A percentile compares a stretch with the other conserved stretches of the same genome.
Evolutionary conservation across 352 stramenopile species (phyloP).

Genomic region (Phytophthora pinifolia): DNA sequence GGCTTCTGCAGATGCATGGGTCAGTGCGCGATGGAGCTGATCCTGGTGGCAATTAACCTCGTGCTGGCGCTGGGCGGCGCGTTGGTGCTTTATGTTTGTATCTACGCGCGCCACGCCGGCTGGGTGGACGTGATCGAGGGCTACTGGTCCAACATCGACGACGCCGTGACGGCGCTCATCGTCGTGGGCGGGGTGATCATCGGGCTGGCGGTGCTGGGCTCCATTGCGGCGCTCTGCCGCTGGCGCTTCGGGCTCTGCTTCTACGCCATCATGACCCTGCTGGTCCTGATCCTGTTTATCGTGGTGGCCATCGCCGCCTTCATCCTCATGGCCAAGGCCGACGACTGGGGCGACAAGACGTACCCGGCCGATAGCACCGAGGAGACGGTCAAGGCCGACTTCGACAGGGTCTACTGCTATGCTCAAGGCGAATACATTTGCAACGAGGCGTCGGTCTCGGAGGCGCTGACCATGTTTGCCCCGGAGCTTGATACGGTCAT

Average conservation of each 20-base stretch:
- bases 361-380: slow-evolving; percentile 60
- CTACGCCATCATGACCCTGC: slow-evolving; percentile 53
- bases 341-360: slow-evolving; percentile 42
- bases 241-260: slow-evolving; percentile 57
- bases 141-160: slow-evolving; percentile 50
- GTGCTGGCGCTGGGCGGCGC: slow-evolving; percentile 53
- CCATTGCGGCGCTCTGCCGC: slow-evolving; percentile 51
- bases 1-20: slow-evolving; percentile 18
- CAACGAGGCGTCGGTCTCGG: slow-evolving; percentile 45
- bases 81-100: slow-evolving; percentile 51
- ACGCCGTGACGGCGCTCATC: slow-evolving; percentile 49
- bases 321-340: slow-evolving; percentile 38
- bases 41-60: slow-evolving; percentile 63
- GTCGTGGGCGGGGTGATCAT: slow-evolving; percentile 56
- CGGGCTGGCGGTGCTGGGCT: slow-evolving; percentile 53
- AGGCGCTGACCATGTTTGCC: slow-evolving; percentile 52
- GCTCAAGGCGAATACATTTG: slow-evolving; percentile 72
- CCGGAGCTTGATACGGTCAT: slow-evolving; percentile 32
- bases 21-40: slow-evolving; percentile 30
- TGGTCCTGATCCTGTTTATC: slow-evolving; percentile 55
- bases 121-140: slow-evolving; percentile 58
- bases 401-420: slow-evolving; percentile 75
- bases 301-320: slow-evolving; percentile 51
- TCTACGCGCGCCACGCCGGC: slow-evolving; percentile 41
- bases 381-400: slow-evolving; percentile 47